Conservation (phyloP, 202 grass and related monocot species). For the Schoenoplectus tabernaemontani region DNA sequence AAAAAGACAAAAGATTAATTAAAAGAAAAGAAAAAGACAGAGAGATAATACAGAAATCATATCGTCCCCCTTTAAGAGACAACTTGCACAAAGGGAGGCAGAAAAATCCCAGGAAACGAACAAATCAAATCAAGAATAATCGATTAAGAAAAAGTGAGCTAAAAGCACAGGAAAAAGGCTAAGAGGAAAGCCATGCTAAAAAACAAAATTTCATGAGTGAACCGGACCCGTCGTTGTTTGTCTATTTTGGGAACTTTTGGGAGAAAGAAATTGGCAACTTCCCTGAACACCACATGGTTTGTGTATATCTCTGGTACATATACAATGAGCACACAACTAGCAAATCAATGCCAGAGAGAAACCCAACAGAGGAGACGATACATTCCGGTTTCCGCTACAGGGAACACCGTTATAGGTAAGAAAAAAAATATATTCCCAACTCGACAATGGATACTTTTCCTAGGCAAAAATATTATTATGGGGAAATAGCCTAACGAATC, state of each 20-base stretch:
- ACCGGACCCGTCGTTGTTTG: not conserved
- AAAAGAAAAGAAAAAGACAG: not conserved
- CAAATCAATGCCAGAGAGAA: not conserved
- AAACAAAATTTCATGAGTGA: not conserved
- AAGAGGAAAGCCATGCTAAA: slow-evolving; percentile 3
- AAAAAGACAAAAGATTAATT: not conserved
- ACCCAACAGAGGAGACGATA: slow-evolving; percentile 10
- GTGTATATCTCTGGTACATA: not conserved
- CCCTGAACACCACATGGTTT: not conserved
- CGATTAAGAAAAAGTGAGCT: not conserved
- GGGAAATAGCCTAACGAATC: too few relatives aligned
- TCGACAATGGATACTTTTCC: too few relatives aligned
- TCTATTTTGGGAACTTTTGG: slow-evolving; percentile 4
- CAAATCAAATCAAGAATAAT: slow-evolving; percentile 20
- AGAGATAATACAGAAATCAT: not conserved
- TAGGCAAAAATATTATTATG: too few relatives aligned
- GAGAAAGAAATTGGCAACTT: not conserved
- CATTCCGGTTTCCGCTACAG: not conserved
- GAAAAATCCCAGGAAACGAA: not conserved
- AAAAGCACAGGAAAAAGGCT: slow-evolving; percentile 1
- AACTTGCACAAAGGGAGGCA: slow-evolving; percentile 3
- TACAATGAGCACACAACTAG: not conserved
- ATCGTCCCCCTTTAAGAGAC: slow-evolving; percentile 12
- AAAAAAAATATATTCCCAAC: too few relatives aligned
- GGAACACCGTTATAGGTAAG: slow-evolving; percentile 9